Evolutionary conservation across 2,329 filamentous ascomycete genomes (phyloP).

Genomic region (Pseudogymnoascus sp.): DNA sequence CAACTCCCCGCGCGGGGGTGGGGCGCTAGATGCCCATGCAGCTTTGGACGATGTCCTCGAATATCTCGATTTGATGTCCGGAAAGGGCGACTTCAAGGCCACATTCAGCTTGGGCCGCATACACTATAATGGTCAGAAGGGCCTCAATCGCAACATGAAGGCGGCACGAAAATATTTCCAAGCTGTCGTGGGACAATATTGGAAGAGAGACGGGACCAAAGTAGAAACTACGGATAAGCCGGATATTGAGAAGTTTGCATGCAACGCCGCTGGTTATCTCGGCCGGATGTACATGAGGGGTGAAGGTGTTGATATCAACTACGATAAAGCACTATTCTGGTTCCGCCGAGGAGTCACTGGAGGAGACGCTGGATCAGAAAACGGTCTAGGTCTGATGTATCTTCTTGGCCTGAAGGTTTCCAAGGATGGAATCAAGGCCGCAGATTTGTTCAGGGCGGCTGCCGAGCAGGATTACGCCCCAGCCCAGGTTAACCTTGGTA

Average conservation of each 20-base stretch:
- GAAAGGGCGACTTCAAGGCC: constrained; percentile 64
- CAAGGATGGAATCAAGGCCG: constrained; percentile 53
- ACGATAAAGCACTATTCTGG: constrained; percentile 57
- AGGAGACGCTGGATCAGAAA: constrained; percentile 62
- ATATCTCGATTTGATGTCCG: constrained; percentile 69
- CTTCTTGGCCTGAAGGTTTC: constrained; percentile 59
- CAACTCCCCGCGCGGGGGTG: constrained; percentile 67
- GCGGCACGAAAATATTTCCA: constrained; percentile 63
- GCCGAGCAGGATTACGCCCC: constrained; percentile 61
- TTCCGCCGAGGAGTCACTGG: constrained; percentile 57
- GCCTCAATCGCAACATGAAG: constrained; percentile 52
- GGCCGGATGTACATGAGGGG: constrained; percentile 66
- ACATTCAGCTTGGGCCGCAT: constrained; percentile 63
- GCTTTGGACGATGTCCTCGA: constrained; percentile 91
- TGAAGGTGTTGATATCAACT: constrained; percentile 62
- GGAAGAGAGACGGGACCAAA: constrained; percentile 57
- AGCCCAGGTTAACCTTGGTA: constrained; percentile 60
- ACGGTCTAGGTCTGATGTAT: constrained; percentile 64
- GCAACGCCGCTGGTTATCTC: constrained; percentile 64
- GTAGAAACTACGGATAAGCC: constrained; percentile 44
- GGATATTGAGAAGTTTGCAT: constrained; percentile 56
- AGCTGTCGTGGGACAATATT: constrained; percentile 59
- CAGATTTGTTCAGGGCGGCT: constrained; percentile 57
- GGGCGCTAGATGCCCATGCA: constrained; percentile 73
- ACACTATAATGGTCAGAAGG: constrained; percentile 61